Evolutionary conservation across 371 early-diverging fungal genomes (phyloP).

Genomic region (Chytridium lagenaria): DNA sequence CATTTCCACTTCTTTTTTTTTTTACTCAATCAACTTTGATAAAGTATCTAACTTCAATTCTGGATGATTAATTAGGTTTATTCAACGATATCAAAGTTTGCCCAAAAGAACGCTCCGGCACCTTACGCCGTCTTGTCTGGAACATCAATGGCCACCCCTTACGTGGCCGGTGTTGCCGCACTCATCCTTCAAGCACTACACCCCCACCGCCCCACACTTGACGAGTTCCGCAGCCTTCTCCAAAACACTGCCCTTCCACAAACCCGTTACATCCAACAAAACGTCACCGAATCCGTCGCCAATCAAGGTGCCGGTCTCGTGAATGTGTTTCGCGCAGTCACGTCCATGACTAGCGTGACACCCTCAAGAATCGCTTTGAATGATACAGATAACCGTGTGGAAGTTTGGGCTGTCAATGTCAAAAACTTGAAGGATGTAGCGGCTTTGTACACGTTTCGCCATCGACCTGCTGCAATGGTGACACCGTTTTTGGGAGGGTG

Average conservation of each 20-base stretch:
- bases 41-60: no score
- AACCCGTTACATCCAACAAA: slow-evolving; percentile 15
- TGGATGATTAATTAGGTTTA: no score
- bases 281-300: slow-evolving; percentile 53
- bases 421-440: no score
- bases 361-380: slow-evolving; percentile 63
- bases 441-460: no score
- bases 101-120: background rate
- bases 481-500: no score
- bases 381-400: slow-evolving; percentile 59
- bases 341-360: slow-evolving; percentile 51
- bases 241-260: slow-evolving; percentile 56
- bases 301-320: slow-evolving; percentile 77
- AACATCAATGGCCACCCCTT: slow-evolving; percentile 58
- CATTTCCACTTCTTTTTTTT: no score
- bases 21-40: no score
- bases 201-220: background rate
- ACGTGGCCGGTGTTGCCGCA: no score
- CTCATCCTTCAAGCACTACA: slow-evolving; percentile 9
- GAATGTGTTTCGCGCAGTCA: slow-evolving; percentile 65
- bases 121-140: slow-evolving; percentile 6
- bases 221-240: slow-evolving; percentile 16
- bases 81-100: slow-evolving; percentile 23
- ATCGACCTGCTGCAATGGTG: no score
- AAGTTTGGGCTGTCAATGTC: no score